Conservation (phyloP, 495 filamentous ascomycete genomes). For the Collariella sp. region DNA sequence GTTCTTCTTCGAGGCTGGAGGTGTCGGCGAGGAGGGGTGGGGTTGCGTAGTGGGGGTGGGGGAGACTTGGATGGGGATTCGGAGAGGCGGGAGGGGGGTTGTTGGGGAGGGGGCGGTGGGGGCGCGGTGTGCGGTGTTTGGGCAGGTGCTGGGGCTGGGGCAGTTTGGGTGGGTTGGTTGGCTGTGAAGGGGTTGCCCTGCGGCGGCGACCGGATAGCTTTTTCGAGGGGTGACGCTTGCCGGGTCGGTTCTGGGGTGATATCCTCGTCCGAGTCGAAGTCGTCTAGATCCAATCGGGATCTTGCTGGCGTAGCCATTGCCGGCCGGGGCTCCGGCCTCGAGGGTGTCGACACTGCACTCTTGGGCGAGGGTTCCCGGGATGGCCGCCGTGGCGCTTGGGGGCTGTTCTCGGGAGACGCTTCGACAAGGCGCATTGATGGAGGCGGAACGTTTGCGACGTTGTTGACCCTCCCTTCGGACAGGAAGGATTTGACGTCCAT, state of each 20-base stretch:
- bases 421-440: slow-evolving; percentile 55
- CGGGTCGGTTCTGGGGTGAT: slow-evolving; percentile 20
- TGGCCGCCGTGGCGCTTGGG: slow-evolving; percentile 28
- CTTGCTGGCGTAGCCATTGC: slow-evolving; percentile 45
- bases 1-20: slow-evolving; percentile 39
- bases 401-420: slow-evolving; percentile 30
- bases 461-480: slow-evolving; percentile 35
- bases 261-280: slow-evolving; percentile 43
- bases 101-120: slow-evolving; percentile 14
- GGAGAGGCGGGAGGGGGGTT: slow-evolving; percentile 46
- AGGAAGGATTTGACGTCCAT: slow-evolving; percentile 25
- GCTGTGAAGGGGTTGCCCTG: slow-evolving; percentile 21
- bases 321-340: slow-evolving; percentile 37
- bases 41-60: slow-evolving; percentile 42
- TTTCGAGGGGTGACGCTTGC: slow-evolving; percentile 10
- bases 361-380: slow-evolving; percentile 15
- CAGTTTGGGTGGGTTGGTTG: slow-evolving; percentile 23
- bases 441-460: slow-evolving; percentile 37
- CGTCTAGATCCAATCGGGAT: slow-evolving; percentile 40
- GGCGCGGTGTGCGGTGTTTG: slow-evolving; percentile 18
- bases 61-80: slow-evolving; percentile 71
- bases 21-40: slow-evolving; percentile 57
- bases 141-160: slow-evolving; percentile 14
- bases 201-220: neutral
- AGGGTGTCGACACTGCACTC: slow-evolving; percentile 24